A percentile compares a stretch with the other conserved stretches of the same genome.
These are phyloP conservation scores for Fusarium equiseti DNA, from an alignment of 2,329 filamentous ascomycete species.

Conservation along the genomic window DNA sequence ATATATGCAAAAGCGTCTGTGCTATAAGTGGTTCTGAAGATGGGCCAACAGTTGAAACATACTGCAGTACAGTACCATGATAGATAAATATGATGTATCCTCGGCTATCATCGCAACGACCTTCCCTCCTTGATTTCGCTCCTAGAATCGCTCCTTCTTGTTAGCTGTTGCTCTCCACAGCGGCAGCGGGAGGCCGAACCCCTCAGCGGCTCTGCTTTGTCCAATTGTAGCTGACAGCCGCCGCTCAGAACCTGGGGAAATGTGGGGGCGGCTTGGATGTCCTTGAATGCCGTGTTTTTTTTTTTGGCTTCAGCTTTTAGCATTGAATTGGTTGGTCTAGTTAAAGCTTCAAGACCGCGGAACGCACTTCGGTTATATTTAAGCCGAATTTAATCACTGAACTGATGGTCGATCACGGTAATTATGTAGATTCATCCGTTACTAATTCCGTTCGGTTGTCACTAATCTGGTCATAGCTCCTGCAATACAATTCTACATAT, in stretches of 20 bases:
- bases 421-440: neutral
- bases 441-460: neutral
- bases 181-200: conserved; percentile 29
- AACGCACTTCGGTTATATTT: conserved; percentile 12
- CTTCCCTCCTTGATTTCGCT: conserved; percentile 15
- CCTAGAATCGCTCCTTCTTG: conserved; percentile 20
- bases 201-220: conserved; percentile 29
- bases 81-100: conserved; percentile 13
- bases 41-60: neutral
- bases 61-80: neutral
- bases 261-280: conserved; percentile 37
- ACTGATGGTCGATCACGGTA: neutral
- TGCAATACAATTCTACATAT: neutral
- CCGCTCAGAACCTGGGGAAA: conserved; percentile 45
- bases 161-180: conserved; percentile 24
- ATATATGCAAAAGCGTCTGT: neutral
- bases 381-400: neutral
- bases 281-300: conserved; percentile 5
- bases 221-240: conserved; percentile 29
- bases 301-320: neutral
- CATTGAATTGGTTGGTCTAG: neutral
- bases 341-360: conserved; percentile 6
- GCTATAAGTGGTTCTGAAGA: neutral
- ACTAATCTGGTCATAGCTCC: neutral
- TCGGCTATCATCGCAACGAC: conserved; percentile 42